phyloP scores from a whole-genome alignment of 1,284 basidiomycete species.

The Ustilago tritici region DNA sequence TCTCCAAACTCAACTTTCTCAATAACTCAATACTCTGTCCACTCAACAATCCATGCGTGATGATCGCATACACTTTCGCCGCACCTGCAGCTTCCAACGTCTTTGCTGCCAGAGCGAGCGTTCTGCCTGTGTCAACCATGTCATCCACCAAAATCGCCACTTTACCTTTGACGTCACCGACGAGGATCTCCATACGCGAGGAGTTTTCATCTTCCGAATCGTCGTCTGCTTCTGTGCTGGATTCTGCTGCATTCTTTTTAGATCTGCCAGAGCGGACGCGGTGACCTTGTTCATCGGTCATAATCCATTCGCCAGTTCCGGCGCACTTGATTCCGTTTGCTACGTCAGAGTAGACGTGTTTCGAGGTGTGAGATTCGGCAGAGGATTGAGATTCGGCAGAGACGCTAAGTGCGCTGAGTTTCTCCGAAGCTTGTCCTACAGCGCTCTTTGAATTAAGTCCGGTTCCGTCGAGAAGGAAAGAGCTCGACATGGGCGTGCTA shows the following conservation, averaged over 20 bases:
- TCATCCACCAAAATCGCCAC: constrained; percentile 92
- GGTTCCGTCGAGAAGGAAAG: constrained; percentile 49
- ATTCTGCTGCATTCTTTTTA: constrained; percentile 26
- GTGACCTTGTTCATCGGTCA: constrained; percentile 64
- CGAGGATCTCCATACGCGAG: constrained; percentile 86
- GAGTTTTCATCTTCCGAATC: constrained; percentile 69
- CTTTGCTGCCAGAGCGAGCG: constrained; percentile 84
- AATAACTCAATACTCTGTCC: constrained; percentile 84
- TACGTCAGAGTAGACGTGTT: constrained; percentile 53
- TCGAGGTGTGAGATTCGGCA: constrained; percentile 21
- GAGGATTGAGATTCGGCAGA: constrained; percentile 29
- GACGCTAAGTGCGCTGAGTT: constrained; percentile 44
- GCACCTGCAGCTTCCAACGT: constrained; percentile 90
- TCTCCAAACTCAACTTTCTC: constrained; percentile 82
- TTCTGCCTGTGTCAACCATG: constrained; percentile 96
- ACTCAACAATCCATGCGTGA: constrained; percentile 91
- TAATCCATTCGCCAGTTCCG: constrained; percentile 69
- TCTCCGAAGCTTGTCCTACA: constrained; percentile 39
- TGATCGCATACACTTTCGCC: constrained; percentile 85
- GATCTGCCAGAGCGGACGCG: constrained; percentile 57
- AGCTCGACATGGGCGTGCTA: constrained; percentile 59
- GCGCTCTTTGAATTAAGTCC: constrained; percentile 29
- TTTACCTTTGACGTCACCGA: constrained; percentile 95
- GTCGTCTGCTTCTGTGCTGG: constrained; percentile 26
- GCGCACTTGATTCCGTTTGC: constrained; percentile 70